phyloP scores from a whole-genome alignment of 1,284 basidiomycete genomes.

The Austroboletus niveus region DNA sequence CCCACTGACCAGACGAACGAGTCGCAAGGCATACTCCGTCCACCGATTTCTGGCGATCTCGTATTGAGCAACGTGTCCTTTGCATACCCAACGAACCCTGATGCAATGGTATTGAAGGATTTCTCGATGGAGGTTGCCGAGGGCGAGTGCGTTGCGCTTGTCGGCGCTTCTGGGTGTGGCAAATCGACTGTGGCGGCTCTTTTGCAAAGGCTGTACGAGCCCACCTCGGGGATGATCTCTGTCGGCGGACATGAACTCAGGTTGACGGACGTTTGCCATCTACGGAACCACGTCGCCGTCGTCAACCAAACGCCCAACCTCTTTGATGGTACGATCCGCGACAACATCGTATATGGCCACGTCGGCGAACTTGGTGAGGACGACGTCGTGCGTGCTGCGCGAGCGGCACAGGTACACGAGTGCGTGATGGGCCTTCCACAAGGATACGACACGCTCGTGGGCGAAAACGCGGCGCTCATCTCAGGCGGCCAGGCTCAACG shows the following conservation, averaged over 20 bases:
- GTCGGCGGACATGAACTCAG: conserved; percentile 54
- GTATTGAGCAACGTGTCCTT: conserved; percentile 74
- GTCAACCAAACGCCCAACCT: conserved; percentile 85
- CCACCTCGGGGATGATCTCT: conserved; percentile 59
- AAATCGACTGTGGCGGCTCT: conserved; percentile 86
- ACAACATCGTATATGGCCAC: conserved; percentile 85
- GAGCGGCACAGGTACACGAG: conserved; percentile 80
- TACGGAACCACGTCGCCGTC: conserved; percentile 82
- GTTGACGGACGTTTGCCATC: conserved; percentile 63
- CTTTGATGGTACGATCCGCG: conserved; percentile 81
- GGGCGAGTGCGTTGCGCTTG: conserved; percentile 85
- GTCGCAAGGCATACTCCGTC: conserved; percentile 63
- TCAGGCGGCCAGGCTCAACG: conserved; percentile 96
- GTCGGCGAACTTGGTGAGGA: conserved; percentile 36
- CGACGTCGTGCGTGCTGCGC: conserved; percentile 70
- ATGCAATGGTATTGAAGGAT: conserved; percentile 66
- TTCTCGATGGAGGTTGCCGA: conserved; percentile 63
- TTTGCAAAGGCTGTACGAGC: conserved; percentile 86
- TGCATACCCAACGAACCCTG: conserved; percentile 79
- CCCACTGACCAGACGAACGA: conserved; percentile 59
- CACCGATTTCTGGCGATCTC: conserved; percentile 67
- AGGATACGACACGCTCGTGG: conserved; percentile 84
- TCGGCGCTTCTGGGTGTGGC: conserved; percentile 85
- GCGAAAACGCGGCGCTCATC: conserved; percentile 85
- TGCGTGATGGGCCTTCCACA: conserved; percentile 80